Evolutionary conservation across 1,284 basidiomycete species (phyloP).

Genomic region (Apiotrichum laibachii): DNA sequence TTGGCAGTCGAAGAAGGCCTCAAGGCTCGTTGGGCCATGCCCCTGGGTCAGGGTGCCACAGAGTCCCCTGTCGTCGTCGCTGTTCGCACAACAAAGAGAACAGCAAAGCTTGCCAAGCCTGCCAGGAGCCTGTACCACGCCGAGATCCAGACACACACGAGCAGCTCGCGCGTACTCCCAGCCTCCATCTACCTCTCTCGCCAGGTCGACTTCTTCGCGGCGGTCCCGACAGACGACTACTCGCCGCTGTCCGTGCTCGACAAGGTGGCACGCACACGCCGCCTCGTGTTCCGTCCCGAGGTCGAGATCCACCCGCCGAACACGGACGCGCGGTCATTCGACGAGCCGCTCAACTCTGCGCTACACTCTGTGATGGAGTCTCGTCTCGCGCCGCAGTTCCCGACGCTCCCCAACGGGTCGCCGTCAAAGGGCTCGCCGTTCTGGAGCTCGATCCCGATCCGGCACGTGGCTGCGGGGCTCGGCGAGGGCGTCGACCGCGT

Average conservation of each 20-base stretch:
- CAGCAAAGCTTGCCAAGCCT: conserved; percentile 45
- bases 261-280: conserved; percentile 60
- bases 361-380: conserved; percentile 64
- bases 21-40: conserved; percentile 67
- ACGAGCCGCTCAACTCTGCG: conserved; percentile 71
- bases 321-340: conserved; percentile 58
- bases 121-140: conserved; percentile 63
- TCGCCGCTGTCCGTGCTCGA: conserved; percentile 67
- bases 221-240: conserved; percentile 70
- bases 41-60: conserved; percentile 57
- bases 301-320: conserved; percentile 59
- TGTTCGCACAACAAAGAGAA: neutral
- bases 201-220: conserved; percentile 72
- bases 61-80: neutral
- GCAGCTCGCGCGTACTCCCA: conserved; percentile 61
- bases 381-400: conserved; percentile 57
- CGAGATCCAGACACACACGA: conserved; percentile 71
- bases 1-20: conserved; percentile 58
- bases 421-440: conserved; percentile 21
- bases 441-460: conserved; percentile 44
- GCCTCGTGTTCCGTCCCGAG: conserved; percentile 67
- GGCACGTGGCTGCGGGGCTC: conserved; percentile 38
- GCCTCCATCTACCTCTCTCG: conserved; percentile 73
- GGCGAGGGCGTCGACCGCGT: conserved; percentile 44
- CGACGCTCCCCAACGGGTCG: conserved; percentile 73